Base-by-base conservation (phyloP, 2,329 filamentous ascomycete species). In the Monilinia fructicola region DNA sequence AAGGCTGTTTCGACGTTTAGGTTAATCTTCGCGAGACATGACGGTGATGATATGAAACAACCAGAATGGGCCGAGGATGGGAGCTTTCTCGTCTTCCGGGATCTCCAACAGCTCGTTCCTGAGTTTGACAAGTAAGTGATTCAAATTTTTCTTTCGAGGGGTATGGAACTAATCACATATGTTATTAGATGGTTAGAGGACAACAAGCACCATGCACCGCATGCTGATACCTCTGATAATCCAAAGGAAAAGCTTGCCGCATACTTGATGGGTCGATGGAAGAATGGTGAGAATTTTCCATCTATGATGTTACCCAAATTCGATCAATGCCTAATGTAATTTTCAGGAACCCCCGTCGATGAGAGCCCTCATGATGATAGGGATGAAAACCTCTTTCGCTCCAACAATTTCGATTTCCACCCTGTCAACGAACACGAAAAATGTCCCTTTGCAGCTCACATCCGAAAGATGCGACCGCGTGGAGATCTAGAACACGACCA, bases 361-460 rank as follows among this genome's bases (percentile, higher is more conserved):
- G 56, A 60, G 21, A 60, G n/a, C 3, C 56, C 56, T 23, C 42
- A 60, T 5, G 28, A 60, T 1, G 56, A 48, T 18, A 48, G 35
- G 14, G 42, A 60, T 23, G 7, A 60, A 4, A 16, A 73, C 75
- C 4, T 71, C 74, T 2, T n/a, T 72, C 11, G 10, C 10, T 66
- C 76, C 28, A 76, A 78, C 64, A 69, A 80, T 31, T 69, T 74
- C 1, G 62, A 54, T 3, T 68, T 80, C 21, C 75, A 69, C 26
- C 55, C 52, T 4, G 28, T 48, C 18, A 16, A 66, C 31, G 48
- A 78, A 12, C 76, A 79, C 54, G 73, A 76, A 1, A 74, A 76
- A 26, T 82, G 81, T 69, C 81, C 81, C 1, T 80, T 81, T 56
- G 80, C 79, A 0, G 79, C 81, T 1, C 81, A 83, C 61, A 78